Evolutionary conservation across 1,139 yeast genomes (phyloP).

Genomic region (Dujonia santamariae): DNA sequence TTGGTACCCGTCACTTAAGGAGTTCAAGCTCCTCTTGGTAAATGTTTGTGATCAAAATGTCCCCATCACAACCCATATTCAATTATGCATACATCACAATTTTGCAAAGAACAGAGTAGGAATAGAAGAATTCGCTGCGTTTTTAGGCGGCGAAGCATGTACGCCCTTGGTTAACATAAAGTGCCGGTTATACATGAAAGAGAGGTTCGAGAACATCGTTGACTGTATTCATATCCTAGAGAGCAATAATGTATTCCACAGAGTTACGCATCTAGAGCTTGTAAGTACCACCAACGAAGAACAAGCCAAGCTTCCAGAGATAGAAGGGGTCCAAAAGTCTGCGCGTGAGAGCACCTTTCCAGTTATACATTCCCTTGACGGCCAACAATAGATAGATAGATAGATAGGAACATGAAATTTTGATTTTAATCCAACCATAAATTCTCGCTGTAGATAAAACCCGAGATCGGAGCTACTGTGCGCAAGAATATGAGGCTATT

Average conservation of each 20-base stretch:
- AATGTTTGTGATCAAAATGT: neutral
- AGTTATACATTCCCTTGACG: no score
- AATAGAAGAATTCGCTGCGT: slow-evolving; percentile 2
- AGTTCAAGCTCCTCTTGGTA: slow-evolving; percentile 3
- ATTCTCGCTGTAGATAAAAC: no score
- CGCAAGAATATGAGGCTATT: no score
- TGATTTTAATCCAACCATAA: no score
- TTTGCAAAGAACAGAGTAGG: slow-evolving; percentile 3
- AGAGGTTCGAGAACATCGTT: slow-evolving; percentile 3
- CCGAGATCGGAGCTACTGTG: no score
- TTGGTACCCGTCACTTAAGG: slow-evolving; percentile 8
- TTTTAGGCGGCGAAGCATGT: slow-evolving; percentile 2
- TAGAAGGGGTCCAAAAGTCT: no score
- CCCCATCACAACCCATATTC: slow-evolving; percentile 4
- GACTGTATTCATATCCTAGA: slow-evolving; percentile 4
- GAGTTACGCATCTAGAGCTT: slow-evolving; percentile 4
- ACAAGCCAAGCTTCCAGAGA: no score
- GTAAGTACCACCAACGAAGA: slow-evolving; percentile 4
- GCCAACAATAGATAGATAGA: no score
- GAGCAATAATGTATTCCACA: slow-evolving; percentile 2
- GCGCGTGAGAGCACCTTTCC: no score
- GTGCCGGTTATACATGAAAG: slow-evolving; percentile 7
- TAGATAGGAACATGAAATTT: no score
- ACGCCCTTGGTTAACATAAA: neutral
- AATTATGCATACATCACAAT: slow-evolving; percentile 8